These are phyloP conservation scores for Debaryomyces nepalensis DNA, from an alignment of 1,139 yeast species.

Conservation along the genomic window DNA sequence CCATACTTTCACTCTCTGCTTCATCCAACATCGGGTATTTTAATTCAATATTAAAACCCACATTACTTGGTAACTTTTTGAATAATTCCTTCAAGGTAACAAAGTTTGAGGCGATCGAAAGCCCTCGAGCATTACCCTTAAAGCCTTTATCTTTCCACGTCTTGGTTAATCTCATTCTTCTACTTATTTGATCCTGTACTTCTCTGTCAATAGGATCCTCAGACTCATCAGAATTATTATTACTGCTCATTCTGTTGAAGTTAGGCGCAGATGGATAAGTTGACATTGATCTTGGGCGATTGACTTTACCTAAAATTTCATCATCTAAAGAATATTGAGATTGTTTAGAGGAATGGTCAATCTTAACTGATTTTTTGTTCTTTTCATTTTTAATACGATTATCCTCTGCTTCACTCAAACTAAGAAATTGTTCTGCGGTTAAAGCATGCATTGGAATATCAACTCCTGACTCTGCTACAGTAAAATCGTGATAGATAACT, in stretches of 20 bases:
- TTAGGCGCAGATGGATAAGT: slow-evolving; percentile 41
- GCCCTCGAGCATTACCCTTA: slow-evolving; percentile 91
- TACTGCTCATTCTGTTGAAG: slow-evolving; percentile 12
- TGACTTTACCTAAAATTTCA: slow-evolving; percentile 37
- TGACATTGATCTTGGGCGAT: slow-evolving; percentile 48
- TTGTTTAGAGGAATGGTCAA: not conserved
- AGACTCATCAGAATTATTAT: slow-evolving; percentile 22
- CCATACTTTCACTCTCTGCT: slow-evolving; percentile 87
- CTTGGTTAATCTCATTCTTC: slow-evolving; percentile 82
- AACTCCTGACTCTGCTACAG: slow-evolving; percentile 94
- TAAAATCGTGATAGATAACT: slow-evolving; percentile 92
- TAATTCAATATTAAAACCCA: slow-evolving; percentile 94
- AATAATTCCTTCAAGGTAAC: slow-evolving; percentile 87
- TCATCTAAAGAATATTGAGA: slow-evolving; percentile 42
- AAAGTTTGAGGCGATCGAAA: slow-evolving; percentile 88
- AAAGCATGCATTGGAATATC: slow-evolving; percentile 96
- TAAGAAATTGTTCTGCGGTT: slow-evolving; percentile 87
- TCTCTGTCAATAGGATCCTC: slow-evolving; percentile 46
- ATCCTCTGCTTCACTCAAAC: slow-evolving; percentile 48
- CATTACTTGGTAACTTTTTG: slow-evolving; percentile 75
- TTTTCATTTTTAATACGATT: slow-evolving; percentile 18
- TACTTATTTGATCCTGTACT: slow-evolving; percentile 46
- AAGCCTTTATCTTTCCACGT: slow-evolving; percentile 87
- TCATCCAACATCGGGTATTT: slow-evolving; percentile 97
- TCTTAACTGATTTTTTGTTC: slow-evolving; percentile 18